Evolutionary conservation across 768 basidiomycete species (phyloP), one percentile per base, ranked within the genome.

Genomic region (Omphalotus guepiniiformis): DNA sequence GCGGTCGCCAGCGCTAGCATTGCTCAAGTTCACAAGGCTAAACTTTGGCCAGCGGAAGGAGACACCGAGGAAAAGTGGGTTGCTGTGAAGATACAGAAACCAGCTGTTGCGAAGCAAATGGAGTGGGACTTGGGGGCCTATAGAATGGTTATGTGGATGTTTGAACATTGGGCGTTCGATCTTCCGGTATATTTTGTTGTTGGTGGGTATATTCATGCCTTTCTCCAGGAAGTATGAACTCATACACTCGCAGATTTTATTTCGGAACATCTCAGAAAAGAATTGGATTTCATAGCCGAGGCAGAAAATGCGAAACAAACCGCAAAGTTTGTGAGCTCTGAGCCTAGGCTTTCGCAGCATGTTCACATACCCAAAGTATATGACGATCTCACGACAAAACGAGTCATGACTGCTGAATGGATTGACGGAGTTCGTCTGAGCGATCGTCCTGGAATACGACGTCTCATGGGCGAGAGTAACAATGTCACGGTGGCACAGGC

Each of bases 71-170:
- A 69, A 26, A 69, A 76, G 28, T 85, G 85, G 79, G 93, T 97
- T 1, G 94, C 93, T 0, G 93, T 97, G 51, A 97, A 97, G 68
- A 73, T 90, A 18, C 92, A 96, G 69, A 95, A 94, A 57, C 92
- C 91, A 2, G 86, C 82, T 27, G 89, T 97, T 5, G 75, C 74
- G 42, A 88, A 79, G 55, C 93, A 96, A 67, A 84, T 88, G 69
- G 82, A 88, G 52, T 91, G 85, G 80, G 90, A 93, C 58, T 68
- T 93, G 11, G 82, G 73, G 25, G 80, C 77, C 3, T 88, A 80
- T 58, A 67, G 79, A n/a, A 53, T 70, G 3, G 84, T 85, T 2
- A 88, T 88, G 83, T 88, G 84, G 84, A 71, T 83, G 59, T 88
- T 84, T 53, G 83, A 88, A 55, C 70, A 83, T 25, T 83, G 80